Evolutionary conservation across 140 eudicot genomes (phyloP).

Genomic region (Cichorium intybus): DNA sequence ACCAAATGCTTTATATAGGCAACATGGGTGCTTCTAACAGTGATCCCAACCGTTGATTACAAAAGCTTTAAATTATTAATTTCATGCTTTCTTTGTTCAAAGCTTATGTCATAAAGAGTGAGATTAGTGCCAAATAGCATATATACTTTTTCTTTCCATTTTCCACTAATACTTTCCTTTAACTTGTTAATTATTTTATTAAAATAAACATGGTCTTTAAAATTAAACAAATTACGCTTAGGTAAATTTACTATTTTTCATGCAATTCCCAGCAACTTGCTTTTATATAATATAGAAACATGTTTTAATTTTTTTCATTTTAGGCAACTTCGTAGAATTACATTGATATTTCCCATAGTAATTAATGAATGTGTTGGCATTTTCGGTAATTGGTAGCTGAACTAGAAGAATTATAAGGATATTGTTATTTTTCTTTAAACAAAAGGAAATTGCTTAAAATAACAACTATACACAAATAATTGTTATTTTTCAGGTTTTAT

Average conservation of each 20-base stretch:
- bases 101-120: slow-evolving; percentile 35
- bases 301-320: not conserved
- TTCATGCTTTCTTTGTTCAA: slow-evolving; percentile 17
- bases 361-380: not conserved
- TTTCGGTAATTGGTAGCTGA: not conserved
- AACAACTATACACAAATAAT: not conserved
- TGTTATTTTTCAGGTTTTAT: too few species aligned
- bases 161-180: slow-evolving; percentile 14
- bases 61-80: slow-evolving; percentile 19
- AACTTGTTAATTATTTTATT: not conserved
- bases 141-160: slow-evolving; percentile 22
- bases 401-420: not conserved
- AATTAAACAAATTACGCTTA: not conserved
- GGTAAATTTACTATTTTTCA: not conserved
- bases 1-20: slow-evolving; percentile 37
- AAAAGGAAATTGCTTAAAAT: not conserved
- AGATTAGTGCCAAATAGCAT: slow-evolving; percentile 38
- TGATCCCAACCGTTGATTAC: slow-evolving; percentile 22
- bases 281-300: too few species aligned
- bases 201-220: not conserved
- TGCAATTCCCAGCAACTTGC: too few species aligned
- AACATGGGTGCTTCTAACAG: slow-evolving; percentile 2
- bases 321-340: not conserved
- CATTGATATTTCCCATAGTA: not conserved
- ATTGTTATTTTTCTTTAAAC: not conserved